Evolutionary conservation across 2,329 filamentous ascomycete species (phyloP).

Genomic region (Colletotrichum paranaense): DNA sequence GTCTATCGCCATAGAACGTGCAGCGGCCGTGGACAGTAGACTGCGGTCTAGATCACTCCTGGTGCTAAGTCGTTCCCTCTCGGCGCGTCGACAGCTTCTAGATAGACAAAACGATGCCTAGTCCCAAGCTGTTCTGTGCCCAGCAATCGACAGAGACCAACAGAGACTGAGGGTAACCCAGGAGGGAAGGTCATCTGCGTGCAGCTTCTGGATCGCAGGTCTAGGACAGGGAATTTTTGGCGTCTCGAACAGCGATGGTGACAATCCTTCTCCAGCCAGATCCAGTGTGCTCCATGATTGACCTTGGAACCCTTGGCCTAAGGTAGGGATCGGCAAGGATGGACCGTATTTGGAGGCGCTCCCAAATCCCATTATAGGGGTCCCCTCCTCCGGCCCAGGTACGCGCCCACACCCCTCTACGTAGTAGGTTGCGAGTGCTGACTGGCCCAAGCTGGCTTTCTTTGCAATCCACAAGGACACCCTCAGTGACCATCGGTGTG

Average conservation of each 20-base stretch:
- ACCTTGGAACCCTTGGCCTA: constrained; percentile 7
- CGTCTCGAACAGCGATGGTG: neutral
- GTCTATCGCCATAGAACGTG: constrained; percentile 18
- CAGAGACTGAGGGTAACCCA: neutral
- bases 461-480: constrained; percentile 24
- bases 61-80: neutral
- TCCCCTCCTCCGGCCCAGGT: constrained; percentile 30
- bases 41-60: constrained; percentile 11
- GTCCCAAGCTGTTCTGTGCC: neutral
- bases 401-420: constrained; percentile 19
- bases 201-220: neutral
- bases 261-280: neutral
- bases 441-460: constrained; percentile 1
- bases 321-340: constrained; percentile 18
- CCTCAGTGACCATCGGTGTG: constrained; percentile 13
- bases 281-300: constrained; percentile 5
- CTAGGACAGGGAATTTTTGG: neutral
- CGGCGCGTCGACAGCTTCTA: neutral
- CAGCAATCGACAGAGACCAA: neutral
- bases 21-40: constrained; percentile 13
- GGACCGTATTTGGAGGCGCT: neutral
- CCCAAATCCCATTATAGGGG: constrained; percentile 13
- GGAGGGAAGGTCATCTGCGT: neutral
- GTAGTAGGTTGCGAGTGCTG: neutral
- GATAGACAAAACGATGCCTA: neutral